Base-by-base conservation (phyloP, 179 eudicot genomes). In the Camellia oleifera region DNA sequence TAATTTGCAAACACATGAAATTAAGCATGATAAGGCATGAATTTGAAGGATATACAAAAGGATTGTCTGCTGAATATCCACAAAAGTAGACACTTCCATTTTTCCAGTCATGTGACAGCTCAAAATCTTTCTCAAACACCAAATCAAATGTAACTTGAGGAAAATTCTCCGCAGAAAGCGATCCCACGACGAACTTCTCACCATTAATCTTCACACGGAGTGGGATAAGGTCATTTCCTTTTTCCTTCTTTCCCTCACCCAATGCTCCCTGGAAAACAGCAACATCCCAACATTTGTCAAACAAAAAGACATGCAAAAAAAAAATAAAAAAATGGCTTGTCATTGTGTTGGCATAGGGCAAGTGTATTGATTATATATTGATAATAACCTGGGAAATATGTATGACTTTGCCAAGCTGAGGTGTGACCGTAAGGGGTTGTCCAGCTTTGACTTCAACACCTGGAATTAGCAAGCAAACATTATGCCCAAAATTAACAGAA, bases 371-470 rank as follows among this genome's bases (percentile, higher is more conserved):
- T 61, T 62, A 62, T 18, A 8, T n/a, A 45, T 44, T 10, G 11
- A 58, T 61, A 54, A 62, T 18, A 8, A 91, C 97, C 89, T 92
- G 94, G 7, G 97, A 92, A 46, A 92, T 78, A 71, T 91, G 94
- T 50, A 92, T 74, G 44, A 91, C 40, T 61, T 69, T 77, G 12
- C 83, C 86, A 2, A 13, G 12, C 0, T 70, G 85, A 46, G 88
- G 84, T 2, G 4, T 9, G 11, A 92, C 91, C 82, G 79, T 74
- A 13, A 76, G 76, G 23, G 88, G 72, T 71, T 89, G 77, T 7
- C 90, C 89, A 20, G 88, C 87, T 82, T 90, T 92, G 2, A 92
- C 87, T 80, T 92, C 97, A 75, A 91, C 85, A 72, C 94, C 97
- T 92, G 75, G 64, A 82, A 15, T 52, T 32, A 79, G 18, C 48